Base-by-base conservation (phyloP, 2,329 filamentous ascomycete genomes). In the Didymellaceae sp. region DNA sequence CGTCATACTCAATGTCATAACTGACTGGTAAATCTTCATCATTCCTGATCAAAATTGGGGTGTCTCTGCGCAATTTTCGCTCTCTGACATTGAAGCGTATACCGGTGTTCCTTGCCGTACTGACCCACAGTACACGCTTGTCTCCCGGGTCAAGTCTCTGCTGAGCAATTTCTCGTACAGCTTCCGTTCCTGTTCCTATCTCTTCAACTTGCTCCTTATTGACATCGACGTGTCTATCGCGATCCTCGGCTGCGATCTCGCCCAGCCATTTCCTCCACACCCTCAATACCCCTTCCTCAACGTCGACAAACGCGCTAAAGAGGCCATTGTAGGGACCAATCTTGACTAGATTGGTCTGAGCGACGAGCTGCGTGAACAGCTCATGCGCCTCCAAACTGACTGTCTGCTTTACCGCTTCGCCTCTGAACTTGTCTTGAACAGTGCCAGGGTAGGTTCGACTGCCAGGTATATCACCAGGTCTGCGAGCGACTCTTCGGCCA, bases 241-340 rank as follows among this genome's bases (percentile, higher is more conserved):
- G 52, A 40, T 42, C 42, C 22, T 34, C 62, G 7, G 54, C 64
- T 54, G 61, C 69, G 39, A 75, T 77, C 20, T 78, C 72, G 5
- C 78, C 77, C 26, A 94, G 75, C 89, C 90, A 94, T 13, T 86
- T 77, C 43, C 88, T 81, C 80, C 85, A 92, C 0, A 94, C 78
- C 21, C 89, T 80, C 30, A 91, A 76, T 5, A 90, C 81, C 1
- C 86, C 78, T 47, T 91, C 86, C 45, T 84, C 82, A 30, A 93
- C 76, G 32, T 84, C 85, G 42, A 87, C 80, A 54, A 85, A 84
- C 63, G 81, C 86, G 44, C 83, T 74, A 57, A 90, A 86, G 0
- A 89, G 68, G 4, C 84, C 86, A 17, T 77, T 79, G 21, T 78
- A 79, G 1, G 84, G 81, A 1, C 85, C 83, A 22, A 85, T 76